phyloP scores from a whole-genome alignment of 1,284 basidiomycete species.

The Grifola frondosa region DNA sequence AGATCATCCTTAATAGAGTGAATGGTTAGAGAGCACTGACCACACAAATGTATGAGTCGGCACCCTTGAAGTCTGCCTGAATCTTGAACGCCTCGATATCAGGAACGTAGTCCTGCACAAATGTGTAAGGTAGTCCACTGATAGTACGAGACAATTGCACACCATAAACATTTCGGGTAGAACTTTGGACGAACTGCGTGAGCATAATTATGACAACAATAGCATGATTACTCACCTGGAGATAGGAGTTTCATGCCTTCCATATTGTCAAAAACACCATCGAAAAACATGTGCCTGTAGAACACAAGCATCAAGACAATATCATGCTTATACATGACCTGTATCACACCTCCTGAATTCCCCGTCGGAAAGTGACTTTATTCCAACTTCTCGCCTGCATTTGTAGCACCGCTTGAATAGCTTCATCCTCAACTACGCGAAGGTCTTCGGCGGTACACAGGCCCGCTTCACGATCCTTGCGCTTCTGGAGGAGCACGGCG shows the following conservation, averaged over 20 bases:
- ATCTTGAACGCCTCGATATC: constrained; percentile 43
- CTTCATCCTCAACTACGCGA: constrained; percentile 42
- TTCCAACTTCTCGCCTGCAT: constrained; percentile 41
- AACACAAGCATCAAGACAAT: not conserved
- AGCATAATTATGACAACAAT: constrained; percentile 7
- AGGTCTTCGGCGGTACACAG: constrained; percentile 38
- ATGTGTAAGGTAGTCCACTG: no score
- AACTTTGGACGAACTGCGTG: constrained; percentile 23
- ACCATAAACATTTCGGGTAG: constrained; percentile 40
- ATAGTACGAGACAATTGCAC: no score
- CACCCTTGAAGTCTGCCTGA: constrained; percentile 40
- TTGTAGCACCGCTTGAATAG: constrained; percentile 42
- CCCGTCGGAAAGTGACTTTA: constrained; percentile 50
- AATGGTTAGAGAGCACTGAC: constrained; percentile 31
- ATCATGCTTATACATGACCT: no score
- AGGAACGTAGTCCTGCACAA: constrained; percentile 45
- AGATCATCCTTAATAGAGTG: no score
- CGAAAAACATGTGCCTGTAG: constrained; percentile 53
- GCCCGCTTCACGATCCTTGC: constrained; percentile 36
- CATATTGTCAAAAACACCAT: constrained; percentile 60
- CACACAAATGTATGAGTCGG: constrained; percentile 51
- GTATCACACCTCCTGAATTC: constrained; percentile 45
- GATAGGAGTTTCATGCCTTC: constrained; percentile 67
- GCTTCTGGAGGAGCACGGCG: constrained; percentile 39
- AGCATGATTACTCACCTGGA: no score